phyloP scores from a whole-genome alignment of 1,284 basidiomycete species.

The Fomitiporia mediterranea region DNA sequence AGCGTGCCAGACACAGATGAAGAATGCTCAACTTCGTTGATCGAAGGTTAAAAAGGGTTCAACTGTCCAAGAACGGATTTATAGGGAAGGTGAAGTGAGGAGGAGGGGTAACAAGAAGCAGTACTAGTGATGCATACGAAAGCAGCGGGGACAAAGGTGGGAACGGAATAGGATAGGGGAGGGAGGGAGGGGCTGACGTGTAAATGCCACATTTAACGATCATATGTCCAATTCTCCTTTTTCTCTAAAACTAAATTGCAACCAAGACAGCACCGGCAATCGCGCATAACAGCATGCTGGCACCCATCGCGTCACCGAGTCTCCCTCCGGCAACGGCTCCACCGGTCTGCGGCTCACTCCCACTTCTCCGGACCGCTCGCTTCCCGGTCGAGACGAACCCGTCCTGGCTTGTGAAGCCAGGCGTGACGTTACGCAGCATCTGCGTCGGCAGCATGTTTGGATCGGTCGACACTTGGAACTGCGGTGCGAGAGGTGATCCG shows the following conservation, averaged over 20 bases:
- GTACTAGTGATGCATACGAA: too few species aligned
- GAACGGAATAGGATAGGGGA: neutral
- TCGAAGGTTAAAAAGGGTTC: neutral
- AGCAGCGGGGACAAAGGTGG: too few species aligned
- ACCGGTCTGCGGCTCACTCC: neutral
- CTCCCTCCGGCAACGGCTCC: neutral
- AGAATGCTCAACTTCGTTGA: neutral
- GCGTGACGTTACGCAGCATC: conserved; percentile 43
- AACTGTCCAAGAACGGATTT: neutral
- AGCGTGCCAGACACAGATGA: conserved; percentile 12
- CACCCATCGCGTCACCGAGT: neutral
- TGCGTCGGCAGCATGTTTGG: conserved; percentile 66
- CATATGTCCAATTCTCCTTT: neutral
- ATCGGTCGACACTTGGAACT: conserved; percentile 50
- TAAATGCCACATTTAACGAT: neutral
- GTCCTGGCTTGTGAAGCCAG: conserved; percentile 14
- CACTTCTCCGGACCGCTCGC: neutral
- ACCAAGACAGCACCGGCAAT: conserved; percentile 6
- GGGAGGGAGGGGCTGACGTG: neutral
- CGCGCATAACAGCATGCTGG: conserved; percentile 3
- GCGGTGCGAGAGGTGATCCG: conserved; percentile 55
- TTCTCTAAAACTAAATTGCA: conserved; percentile 11
- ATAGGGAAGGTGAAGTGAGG: neutral
- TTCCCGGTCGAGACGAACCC: conserved; percentile 17
- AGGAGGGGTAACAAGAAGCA: neutral